Conservation (phyloP, 352 stramenopile species). For the Phytophthora syringae region DNA sequence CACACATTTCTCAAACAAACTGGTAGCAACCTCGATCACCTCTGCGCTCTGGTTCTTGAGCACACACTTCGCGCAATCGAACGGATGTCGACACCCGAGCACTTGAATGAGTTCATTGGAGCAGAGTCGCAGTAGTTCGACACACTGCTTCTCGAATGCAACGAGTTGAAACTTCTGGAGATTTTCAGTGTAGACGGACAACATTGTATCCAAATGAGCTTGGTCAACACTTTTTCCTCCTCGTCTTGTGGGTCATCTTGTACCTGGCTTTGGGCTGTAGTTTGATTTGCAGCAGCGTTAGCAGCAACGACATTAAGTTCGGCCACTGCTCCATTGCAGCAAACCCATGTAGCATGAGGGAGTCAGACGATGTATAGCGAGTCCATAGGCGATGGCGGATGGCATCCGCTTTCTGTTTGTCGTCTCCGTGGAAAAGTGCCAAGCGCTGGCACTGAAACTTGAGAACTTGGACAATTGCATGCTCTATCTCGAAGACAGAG, state of each 20-base stretch:
- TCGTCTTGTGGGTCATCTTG: conserved; percentile 19
- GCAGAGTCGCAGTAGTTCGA: conserved; percentile 41
- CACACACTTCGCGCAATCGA: conserved; percentile 59
- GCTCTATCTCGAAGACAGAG: conserved; percentile 24
- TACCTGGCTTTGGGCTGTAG: conserved; percentile 10
- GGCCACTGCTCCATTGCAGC: conserved; percentile 33
- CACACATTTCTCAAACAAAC: conserved; percentile 46
- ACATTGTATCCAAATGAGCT: conserved; percentile 30
- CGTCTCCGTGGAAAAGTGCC: conserved; percentile 42
- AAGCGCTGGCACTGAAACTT: conserved; percentile 53
- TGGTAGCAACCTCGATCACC: conserved; percentile 42
- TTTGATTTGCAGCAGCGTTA: conserved; percentile 4
- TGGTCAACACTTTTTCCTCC: conserved; percentile 26
- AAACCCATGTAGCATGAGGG: conserved; percentile 60
- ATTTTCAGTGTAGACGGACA: conserved; percentile 23
- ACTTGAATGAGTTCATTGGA: conserved; percentile 70
- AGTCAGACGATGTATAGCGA: conserved; percentile 42
- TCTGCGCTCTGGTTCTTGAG: conserved; percentile 69
- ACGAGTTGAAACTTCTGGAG: conserved; percentile 47
- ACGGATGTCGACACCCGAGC: conserved; percentile 51
- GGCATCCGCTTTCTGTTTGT: conserved; percentile 22
- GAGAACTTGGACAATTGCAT: conserved; percentile 34
- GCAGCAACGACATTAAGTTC: conserved; percentile 16
- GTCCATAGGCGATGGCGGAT: conserved; percentile 55
- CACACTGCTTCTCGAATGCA: conserved; percentile 56